Evolutionary conservation across 2,329 filamentous ascomycete species (phyloP), one percentile per base, ranked within the genome.

Genomic region (Colletotrichum lupini): DNA sequence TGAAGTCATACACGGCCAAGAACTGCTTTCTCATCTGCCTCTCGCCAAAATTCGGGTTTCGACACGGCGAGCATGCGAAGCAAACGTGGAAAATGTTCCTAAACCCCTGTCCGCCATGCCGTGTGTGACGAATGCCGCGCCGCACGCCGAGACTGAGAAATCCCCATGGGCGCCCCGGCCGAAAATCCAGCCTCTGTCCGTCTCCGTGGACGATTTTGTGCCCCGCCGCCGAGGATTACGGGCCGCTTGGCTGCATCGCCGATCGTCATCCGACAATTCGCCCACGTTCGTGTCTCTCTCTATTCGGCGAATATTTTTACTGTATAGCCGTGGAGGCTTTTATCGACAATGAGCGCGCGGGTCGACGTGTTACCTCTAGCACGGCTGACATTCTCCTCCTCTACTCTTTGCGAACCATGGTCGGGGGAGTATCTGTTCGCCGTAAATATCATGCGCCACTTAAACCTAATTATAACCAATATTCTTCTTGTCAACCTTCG

Each of bases 121-220:
- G 53, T 58, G 53, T 35, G 67, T 73, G 70, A 73, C 67, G 70
- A 65, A 49, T 65, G 70, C 70, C 70, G 70, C 70, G 70, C 70
- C 55, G 46, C 55, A n/a, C 28, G 67, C 55, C 60, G 70, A 70
- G 66, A 49, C 37, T 42, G 37, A 16, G 37, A 19, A 16, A 16
- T 5, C 14, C 37, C 37, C 37, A 42, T 42, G 37, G 37, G 14
- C 14, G 37, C 37, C 37, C 37, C 37, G 37, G 37, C 37, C 37
- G 37, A 16, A 42, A 42, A 16, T 42, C 5, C 5, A 42, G 16
- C 14, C 37, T 6, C 2, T 42, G 37, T 42, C 37, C 37, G 37
- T 42, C 14, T 16, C 37, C 37, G 37, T 19, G 16, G 37, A 42
- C 37, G 37, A 6, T 6, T 16, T 14, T 46, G 32, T 7, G 60